Evolutionary conservation across 805 yeast species (phyloP), one percentile per base, ranked within the genome.

Genomic region (Candida orba): DNA sequence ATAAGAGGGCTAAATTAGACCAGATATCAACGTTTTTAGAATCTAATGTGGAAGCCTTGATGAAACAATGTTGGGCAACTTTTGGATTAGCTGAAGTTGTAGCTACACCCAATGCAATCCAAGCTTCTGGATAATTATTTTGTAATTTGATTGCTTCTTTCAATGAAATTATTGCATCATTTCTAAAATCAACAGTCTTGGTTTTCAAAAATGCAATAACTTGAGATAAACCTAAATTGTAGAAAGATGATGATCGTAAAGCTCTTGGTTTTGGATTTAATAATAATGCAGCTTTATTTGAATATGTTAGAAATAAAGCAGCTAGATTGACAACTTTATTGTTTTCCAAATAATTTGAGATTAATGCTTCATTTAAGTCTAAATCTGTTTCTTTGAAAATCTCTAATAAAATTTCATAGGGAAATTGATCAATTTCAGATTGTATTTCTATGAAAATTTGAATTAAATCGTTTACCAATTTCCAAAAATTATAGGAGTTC

Each of bases 1-100:
- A 90, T 31, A 93, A 66, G 7, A 84, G 74, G 0, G 95, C 96
- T 45, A 93, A 66, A 52, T 87, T 86, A 14, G 81, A 73, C 96
- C 97, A 93, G 6, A 81, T 73, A 15, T 66, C 65, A 4, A 82
- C 75, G 44, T 84, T 85, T 42, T 77, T 76, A 7, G 84, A 76
- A 39, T 85, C 81, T 34, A 89, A 63, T 0, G 85, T 71, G 3
- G 81, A 65, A 1, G 97, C 90, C 49, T 86, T 83, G 53, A 93
- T 84, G 54, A 85, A 87, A 60, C 96, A 88, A 64, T 93, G 99
- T 63, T 93, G 99, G 0, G 97, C 71, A 7, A 87, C 84, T 39
- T 75, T 73, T 0, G 91, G 81, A 50, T 79, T 84, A 4, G 69
- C 62, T 4, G 77, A 65, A 43, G 81, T 71, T 8, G 87, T 76